Conservation (phyloP, 192 early-diverging fungal genomes). For the Globomyces pollinis-pini region DNA sequence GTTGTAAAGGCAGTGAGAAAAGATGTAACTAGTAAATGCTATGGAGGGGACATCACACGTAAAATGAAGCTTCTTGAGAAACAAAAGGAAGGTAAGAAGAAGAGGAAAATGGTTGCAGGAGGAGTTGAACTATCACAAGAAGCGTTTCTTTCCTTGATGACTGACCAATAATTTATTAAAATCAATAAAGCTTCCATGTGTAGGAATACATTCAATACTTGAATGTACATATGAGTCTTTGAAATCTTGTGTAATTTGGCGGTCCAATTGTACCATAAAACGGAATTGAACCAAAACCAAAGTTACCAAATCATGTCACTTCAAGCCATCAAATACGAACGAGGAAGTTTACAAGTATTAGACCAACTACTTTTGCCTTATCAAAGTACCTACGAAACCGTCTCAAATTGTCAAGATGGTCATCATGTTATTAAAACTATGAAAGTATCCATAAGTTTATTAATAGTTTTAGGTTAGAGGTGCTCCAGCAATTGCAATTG, state of each 20-base stretch:
- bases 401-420: constrained; percentile 56
- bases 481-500: constrained; percentile 96
- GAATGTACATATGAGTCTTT: no score
- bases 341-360: constrained; percentile 63
- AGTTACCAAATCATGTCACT: no score
- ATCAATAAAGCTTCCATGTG: no score
- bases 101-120: constrained; percentile 73
- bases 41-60: constrained; percentile 91
- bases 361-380: constrained; percentile 91
- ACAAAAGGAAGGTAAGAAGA: constrained; percentile 95
- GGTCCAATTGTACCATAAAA: no score
- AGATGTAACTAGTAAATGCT: constrained; percentile 95
- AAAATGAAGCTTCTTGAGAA: constrained; percentile 97
- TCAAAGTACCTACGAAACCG: constrained; percentile 64
- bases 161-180: constrained; percentile 6
- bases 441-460: no score
- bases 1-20: constrained; percentile 80
- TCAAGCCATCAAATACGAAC: constrained; percentile 30
- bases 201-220: no score
- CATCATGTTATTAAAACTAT: constrained; percentile 87
- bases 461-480: no score
- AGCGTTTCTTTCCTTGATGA: constrained; percentile 65
- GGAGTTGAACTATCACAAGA: constrained; percentile 89
- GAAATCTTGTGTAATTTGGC: no score
- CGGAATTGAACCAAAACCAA: no score